Evolutionary conservation across 169 alveolate genomes (phyloP), one percentile per base, ranked within the genome.

Genomic region (Plasmodium vinckei): DNA sequence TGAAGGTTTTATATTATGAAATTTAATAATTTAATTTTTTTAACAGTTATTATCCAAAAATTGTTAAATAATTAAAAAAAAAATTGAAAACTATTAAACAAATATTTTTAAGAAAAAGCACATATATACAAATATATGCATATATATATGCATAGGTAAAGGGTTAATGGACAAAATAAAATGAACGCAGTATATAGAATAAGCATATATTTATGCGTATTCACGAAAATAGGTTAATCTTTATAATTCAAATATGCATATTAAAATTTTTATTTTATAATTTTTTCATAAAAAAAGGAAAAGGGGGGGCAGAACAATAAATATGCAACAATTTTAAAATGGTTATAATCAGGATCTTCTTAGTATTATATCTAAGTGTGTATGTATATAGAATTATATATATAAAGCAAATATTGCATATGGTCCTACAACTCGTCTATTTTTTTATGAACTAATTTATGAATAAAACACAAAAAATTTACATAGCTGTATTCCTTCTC

Each of bases 401-500:
- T 33, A 33, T 33, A 33, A 33, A 33, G 42, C 42, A 33, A 33
- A 33, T 33, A 33, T 33, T 33, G 42, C 42, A 33, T 33, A 33
- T 33, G 3, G 42, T 46, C 19, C 67, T 65, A 79, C 54, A 79
- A 79, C 25, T 79, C 89, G 54, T 79, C 89, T 39, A 79, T 79
- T 69, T 69, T 79, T 54, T 79, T 79, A 69, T 79, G 89, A 49
- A 79, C 89, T 23, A 79, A 56, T 65, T 79, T 79, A 69, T 79
- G 89, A 65, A 79, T 79, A 79, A 79, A 79, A 60, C 89, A 79
- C 47, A 79, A 79, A 46, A 79, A 79, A 49, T 79, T 79, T 44
- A 79, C 89, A 59, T 79, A 79, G 61, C 89, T 79, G 46, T 79
- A 79, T 79, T 79, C 89, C 82, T 79, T 79, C 12, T 79, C 89